phyloP scores from a whole-genome alignment of 495 filamentous ascomycete species.

The Tirmania nivea region DNA sequence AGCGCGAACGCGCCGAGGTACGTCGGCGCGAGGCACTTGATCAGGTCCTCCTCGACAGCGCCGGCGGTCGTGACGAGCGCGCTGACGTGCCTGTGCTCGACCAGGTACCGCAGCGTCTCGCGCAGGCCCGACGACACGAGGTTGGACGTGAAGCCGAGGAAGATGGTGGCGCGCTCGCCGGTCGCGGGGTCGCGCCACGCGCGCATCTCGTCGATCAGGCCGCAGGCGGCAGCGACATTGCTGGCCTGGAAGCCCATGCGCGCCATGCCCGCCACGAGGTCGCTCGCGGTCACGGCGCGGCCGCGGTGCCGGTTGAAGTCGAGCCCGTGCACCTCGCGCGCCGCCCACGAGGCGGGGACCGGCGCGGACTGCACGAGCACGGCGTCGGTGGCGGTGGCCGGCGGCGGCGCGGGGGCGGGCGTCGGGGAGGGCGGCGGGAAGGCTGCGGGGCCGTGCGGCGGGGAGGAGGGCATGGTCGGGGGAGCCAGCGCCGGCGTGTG shows the following conservation, averaged over 20 bases:
- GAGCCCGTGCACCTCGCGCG: slow-evolving; percentile 56
- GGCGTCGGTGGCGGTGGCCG: slow-evolving; percentile 40
- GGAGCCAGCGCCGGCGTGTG: no score
- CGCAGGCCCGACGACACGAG: slow-evolving; percentile 87
- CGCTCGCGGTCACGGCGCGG: slow-evolving; percentile 60
- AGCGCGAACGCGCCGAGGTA: slow-evolving; percentile 73
- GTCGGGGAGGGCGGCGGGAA: neutral
- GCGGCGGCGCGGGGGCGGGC: neutral
- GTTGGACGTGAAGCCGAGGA: slow-evolving; percentile 92
- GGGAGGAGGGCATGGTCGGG: no score
- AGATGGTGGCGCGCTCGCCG: slow-evolving; percentile 60
- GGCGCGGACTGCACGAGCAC: slow-evolving; percentile 77
- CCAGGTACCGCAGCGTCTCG: slow-evolving; percentile 75
- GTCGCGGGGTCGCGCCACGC: slow-evolving; percentile 55
- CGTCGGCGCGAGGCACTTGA: slow-evolving; percentile 88
- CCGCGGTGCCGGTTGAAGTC: slow-evolving; percentile 60
- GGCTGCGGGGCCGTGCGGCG: no score
- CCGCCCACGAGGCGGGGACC: slow-evolving; percentile 39
- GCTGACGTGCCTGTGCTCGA: slow-evolving; percentile 74
- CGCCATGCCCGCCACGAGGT: slow-evolving; percentile 62
- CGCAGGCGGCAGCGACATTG: slow-evolving; percentile 58
- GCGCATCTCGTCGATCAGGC: slow-evolving; percentile 87
- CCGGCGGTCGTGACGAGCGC: slow-evolving; percentile 88
- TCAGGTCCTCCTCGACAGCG: slow-evolving; percentile 93
- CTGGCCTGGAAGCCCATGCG: slow-evolving; percentile 85